Percentiles rank a stretch among this genome's conserved stretches.
Evolutionary conservation across 2,329 filamentous ascomycete species (phyloP).

Genomic region (Aspergillus pseudoviridinutans): DNA sequence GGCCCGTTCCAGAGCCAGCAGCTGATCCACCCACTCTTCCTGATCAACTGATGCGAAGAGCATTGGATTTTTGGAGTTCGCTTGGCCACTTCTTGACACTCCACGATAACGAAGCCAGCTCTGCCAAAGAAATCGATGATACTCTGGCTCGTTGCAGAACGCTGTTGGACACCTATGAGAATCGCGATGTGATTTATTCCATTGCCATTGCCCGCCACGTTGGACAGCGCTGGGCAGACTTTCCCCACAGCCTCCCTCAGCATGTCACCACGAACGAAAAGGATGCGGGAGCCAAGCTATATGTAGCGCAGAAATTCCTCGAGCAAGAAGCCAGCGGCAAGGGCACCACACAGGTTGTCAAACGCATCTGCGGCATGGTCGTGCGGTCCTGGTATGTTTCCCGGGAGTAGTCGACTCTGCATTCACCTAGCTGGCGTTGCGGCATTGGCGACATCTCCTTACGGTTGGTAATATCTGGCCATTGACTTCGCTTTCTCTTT

Average conservation of each 20-base stretch:
- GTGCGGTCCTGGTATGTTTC: constrained; percentile 53
- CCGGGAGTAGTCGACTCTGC: constrained; percentile 25
- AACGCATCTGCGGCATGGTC: constrained; percentile 66
- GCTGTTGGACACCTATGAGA: constrained; percentile 75
- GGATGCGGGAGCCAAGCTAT: constrained; percentile 63
- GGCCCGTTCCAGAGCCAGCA: constrained; percentile 39
- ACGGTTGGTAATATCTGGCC: not conserved
- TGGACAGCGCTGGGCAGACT: constrained; percentile 60
- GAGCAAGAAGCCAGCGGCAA: constrained; percentile 61
- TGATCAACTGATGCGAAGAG: constrained; percentile 55
- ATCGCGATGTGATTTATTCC: constrained; percentile 85
- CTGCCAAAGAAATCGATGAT: constrained; percentile 59
- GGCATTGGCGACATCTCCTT: constrained; percentile 12
- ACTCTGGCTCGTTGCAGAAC: constrained; percentile 63
- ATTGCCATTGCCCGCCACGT: constrained; percentile 76
- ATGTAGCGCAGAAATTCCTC: constrained; percentile 67
- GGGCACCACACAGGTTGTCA: constrained; percentile 71
- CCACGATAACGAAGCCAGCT: constrained; percentile 55
- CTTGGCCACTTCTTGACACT: constrained; percentile 69
- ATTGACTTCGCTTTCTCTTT: not conserved
- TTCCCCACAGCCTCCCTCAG: constrained; percentile 52
- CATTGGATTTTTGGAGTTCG: constrained; percentile 78
- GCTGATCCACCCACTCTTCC: constrained; percentile 34
- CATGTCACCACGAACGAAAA: constrained; percentile 62
- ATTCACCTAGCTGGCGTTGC: constrained; percentile 11